These are phyloP conservation scores for Phytopythium vexans DNA, from an alignment of 352 stramenopile species.

Conservation along the genomic window DNA sequence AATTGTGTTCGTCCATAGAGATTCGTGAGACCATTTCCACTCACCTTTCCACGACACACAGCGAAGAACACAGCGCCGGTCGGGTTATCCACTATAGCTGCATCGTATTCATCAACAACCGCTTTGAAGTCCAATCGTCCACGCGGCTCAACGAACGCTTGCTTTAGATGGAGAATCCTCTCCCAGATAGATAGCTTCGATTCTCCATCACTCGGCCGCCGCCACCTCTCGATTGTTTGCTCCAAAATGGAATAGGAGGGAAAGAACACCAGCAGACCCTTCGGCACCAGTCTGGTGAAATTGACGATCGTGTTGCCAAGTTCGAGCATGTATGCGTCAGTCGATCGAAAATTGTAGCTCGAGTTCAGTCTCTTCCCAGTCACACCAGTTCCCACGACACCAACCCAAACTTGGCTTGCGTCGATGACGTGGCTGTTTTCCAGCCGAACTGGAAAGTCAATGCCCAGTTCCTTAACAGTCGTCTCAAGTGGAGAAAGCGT, in stretches of 20 bases:
- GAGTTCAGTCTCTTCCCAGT: constrained; percentile 92
- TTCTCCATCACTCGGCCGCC: constrained; percentile 32
- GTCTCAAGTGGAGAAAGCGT: constrained; percentile 97
- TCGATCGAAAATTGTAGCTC: constrained; percentile 93
- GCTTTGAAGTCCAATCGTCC: constrained; percentile 71
- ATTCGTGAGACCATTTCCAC: too few relatives aligned
- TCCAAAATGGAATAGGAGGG: constrained; percentile 98
- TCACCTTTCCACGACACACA: constrained; percentile 97
- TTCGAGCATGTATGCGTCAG: constrained; percentile 93
- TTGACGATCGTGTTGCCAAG: constrained; percentile 96
- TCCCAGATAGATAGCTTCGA: constrained; percentile 72
- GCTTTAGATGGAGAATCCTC: constrained; percentile 70
- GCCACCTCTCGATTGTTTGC: constrained; percentile 77
- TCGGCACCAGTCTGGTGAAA: constrained; percentile 92
- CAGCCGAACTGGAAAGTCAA: constrained; percentile 94
- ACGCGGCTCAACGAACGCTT: constrained; percentile 76
- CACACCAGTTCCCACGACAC: constrained; percentile 92
- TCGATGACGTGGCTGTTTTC: constrained; percentile 99
- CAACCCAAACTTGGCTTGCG: constrained; percentile 81
- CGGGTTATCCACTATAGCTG: constrained; percentile 61
- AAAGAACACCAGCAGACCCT: constrained; percentile 99
- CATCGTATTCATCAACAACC: constrained; percentile 79
- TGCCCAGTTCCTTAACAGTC: constrained; percentile 95
- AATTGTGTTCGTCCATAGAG: too few relatives aligned
- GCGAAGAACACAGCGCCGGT: constrained; percentile 96